These are phyloP conservation scores for Trichoderma simmonsii DNA, from an alignment of 2,329 filamentous ascomycete species.

Conservation along the genomic window DNA sequence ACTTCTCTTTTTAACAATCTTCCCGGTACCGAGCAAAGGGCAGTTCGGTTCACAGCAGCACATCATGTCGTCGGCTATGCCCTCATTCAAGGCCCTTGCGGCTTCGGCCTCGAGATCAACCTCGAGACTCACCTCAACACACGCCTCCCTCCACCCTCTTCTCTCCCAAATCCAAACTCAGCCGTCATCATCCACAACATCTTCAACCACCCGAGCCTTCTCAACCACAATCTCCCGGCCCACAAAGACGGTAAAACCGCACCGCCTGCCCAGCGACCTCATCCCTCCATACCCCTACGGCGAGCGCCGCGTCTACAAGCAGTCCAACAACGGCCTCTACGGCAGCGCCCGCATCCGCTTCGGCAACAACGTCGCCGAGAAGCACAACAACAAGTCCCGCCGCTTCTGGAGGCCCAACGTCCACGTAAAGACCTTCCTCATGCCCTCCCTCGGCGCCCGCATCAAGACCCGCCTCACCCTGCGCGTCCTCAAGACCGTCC, in stretches of 20 bases:
- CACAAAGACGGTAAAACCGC: slow-evolving; percentile 42
- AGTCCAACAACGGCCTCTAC: slow-evolving; percentile 73
- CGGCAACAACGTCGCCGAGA: slow-evolving; percentile 73
- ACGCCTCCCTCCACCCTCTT: background rate
- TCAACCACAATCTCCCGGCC: slow-evolving; percentile 35
- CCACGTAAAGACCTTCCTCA: slow-evolving; percentile 65
- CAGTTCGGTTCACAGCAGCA: background rate
- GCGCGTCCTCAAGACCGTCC: slow-evolving; percentile 68
- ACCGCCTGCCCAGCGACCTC: slow-evolving; percentile 46
- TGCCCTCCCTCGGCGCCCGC: slow-evolving; percentile 56
- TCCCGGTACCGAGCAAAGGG: background rate
- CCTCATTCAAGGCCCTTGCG: slow-evolving; percentile 14
- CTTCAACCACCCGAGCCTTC: slow-evolving; percentile 31
- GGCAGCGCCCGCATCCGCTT: slow-evolving; percentile 68
- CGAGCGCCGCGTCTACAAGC: slow-evolving; percentile 68
- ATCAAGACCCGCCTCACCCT: slow-evolving; percentile 68
- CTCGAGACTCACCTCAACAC: slow-evolving; percentile 18
- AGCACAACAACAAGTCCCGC: slow-evolving; percentile 66
- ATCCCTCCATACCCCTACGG: slow-evolving; percentile 72
- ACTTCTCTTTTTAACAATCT: background rate
- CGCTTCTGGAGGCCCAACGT: slow-evolving; percentile 76
- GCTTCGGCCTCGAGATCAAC: slow-evolving; percentile 10
- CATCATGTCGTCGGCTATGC: slow-evolving; percentile 1
- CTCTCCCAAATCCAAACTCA: background rate
- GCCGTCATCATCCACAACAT: background rate